Percentiles rank a stretch among this genome's conserved stretches.
Evolutionary conservation across 1,284 basidiomycete genomes (phyloP).

Genomic region (Serendipita sp.): DNA sequence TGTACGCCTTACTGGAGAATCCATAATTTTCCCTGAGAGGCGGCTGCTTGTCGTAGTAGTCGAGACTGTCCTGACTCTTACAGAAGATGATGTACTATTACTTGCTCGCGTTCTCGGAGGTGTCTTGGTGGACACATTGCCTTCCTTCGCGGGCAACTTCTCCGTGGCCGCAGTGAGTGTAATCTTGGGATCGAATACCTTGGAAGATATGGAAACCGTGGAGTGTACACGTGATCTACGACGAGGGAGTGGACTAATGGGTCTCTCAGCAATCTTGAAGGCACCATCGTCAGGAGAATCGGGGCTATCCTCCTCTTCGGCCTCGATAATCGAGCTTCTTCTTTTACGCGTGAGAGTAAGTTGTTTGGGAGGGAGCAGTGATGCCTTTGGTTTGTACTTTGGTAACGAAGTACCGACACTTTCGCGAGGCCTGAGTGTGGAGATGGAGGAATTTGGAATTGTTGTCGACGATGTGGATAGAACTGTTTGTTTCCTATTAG

Average conservation of each 20-base stretch:
- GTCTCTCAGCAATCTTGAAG: background rate
- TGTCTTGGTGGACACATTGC: background rate
- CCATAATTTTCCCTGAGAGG: background rate
- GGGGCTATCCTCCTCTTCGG: background rate
- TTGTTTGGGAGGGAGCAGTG: background rate
- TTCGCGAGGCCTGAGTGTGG: background rate
- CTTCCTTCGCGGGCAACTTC: background rate
- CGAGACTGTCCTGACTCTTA: background rate
- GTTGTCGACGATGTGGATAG: background rate
- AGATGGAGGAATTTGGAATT: background rate
- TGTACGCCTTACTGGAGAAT: background rate
- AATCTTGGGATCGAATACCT: background rate
- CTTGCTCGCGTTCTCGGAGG: background rate
- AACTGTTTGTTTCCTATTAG: background rate
- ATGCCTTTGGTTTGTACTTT: background rate
- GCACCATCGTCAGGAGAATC: background rate
- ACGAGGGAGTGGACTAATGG: background rate
- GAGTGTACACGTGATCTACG: background rate
- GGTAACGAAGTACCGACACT: background rate
- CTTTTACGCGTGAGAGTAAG: background rate
- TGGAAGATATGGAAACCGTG: background rate
- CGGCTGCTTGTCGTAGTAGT: background rate
- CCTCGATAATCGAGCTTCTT: background rate
- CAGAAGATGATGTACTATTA: background rate
- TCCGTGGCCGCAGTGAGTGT: background rate